Base-by-base conservation (phyloP, 257 asterid genomes). In the Solanum sparsipilum region DNA sequence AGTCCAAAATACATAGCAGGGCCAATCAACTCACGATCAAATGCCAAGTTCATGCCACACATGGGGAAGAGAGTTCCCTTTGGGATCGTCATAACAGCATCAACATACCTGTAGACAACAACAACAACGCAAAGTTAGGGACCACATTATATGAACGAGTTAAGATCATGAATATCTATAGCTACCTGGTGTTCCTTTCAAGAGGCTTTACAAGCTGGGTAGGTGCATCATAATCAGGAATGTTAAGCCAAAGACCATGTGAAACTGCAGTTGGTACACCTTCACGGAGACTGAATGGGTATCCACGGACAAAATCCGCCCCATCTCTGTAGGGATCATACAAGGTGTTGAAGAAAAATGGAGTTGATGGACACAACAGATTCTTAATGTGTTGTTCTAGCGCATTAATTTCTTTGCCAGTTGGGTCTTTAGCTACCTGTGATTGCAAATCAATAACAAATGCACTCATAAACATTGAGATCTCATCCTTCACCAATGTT, bases 1-100 rank as follows among this genome's bases (percentile, higher is more conserved):
- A 94, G 95, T 9, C 95, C 96, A 67, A 94, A 94, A 90, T 94
- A 94, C 96, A 94, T 94, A 2, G 95, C 94, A 3, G 96, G 96
- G 48, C 95, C 96, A 70, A 94, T 94, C 83, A 94, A 91, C 18
- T 93, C 96, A 20, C 97, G 94, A 85, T 94, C 84, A 75, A 94
- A 94, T 11, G 90, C 94, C 63, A 94, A 85, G 41, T 94, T 94
- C 97, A 94, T 94, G 52, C 97, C 97, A 75, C 97, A 94, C 96
- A 94, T 94, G 82, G 97, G 96, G 86, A 93, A 94, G 18, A 94
- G 91, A 21, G 95, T 94, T 52, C 96, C 97, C 79, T 94, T 94
- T 13, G 96, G 97, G 25, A 94, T 90, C 7, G 96, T 94, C 90
- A 93, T 18, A 34, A 94, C 96, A 25, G 95, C 93, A 84, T 94